These are phyloP conservation scores for Apostasia shenzhenica DNA, from an alignment of 106 monocot genomes.

Conservation along the genomic window DNA sequence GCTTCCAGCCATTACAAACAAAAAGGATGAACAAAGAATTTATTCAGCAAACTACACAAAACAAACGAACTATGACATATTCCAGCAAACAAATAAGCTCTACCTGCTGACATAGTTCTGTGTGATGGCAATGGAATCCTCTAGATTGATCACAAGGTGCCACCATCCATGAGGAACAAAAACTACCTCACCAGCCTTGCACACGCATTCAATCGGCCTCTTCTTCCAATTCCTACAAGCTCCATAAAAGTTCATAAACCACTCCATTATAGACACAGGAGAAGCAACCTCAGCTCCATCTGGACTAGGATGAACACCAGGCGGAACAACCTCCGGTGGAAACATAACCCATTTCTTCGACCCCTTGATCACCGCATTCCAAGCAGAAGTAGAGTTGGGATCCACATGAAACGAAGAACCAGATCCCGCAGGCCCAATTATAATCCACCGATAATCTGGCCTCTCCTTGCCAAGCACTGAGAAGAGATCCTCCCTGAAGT, in stretches of 20 bases:
- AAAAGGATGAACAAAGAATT: too few relatives aligned
- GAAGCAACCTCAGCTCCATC: conserved; percentile 94
- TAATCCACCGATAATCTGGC: conserved; percentile 87
- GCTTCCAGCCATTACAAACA: too few relatives aligned
- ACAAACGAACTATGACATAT: not conserved
- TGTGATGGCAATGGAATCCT: conserved; percentile 93
- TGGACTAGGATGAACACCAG: conserved; percentile 84
- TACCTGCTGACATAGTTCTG: conserved; percentile 99
- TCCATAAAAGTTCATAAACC: conserved; percentile 99
- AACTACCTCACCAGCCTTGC: conserved; percentile 79
- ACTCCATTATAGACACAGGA: conserved; percentile 96
- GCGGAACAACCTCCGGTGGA: conserved; percentile 87
- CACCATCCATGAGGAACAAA: conserved; percentile 99
- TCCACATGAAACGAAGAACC: conserved; percentile 98
- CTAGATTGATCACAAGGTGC: conserved; percentile 94
- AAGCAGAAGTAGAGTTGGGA: conserved; percentile 94
- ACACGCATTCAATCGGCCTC: conserved; percentile 87
- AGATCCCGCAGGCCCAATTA: conserved; percentile 85
- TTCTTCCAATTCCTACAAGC: conserved; percentile 54
- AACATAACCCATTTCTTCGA: conserved; percentile 99
- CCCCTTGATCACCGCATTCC: conserved; percentile 91
- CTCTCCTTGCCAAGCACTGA: conserved; percentile 60
- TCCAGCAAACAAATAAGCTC: conserved; percentile 1
- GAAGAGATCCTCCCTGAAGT: conserved; percentile 92
- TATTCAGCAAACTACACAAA: not conserved